Evolutionary conservation across 352 stramenopile species (phyloP).

Genomic region (Phytopythium kandeliae): DNA sequence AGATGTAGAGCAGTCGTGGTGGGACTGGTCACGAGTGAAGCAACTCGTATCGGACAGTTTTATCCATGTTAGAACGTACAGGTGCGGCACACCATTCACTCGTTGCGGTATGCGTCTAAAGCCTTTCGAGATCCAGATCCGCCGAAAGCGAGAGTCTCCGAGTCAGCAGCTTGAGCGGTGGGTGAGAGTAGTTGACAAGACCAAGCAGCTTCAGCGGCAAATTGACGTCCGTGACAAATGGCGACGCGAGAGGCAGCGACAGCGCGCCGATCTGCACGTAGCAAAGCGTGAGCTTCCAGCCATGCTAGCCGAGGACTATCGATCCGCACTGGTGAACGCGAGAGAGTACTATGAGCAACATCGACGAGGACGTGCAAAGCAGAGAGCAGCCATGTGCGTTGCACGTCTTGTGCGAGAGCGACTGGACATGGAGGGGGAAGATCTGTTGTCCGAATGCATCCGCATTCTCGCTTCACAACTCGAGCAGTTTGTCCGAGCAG

Average conservation of each 20-base stretch:
- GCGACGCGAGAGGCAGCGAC: background rate
- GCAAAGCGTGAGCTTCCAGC: background rate
- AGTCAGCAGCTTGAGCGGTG: background rate
- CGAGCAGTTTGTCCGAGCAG: background rate
- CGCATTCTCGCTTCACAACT: background rate
- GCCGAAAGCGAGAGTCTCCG: background rate
- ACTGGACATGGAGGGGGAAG: background rate
- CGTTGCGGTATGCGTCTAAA: background rate
- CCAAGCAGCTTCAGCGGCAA: slow-evolving; percentile 1
- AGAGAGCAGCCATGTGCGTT: background rate
- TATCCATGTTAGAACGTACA: background rate
- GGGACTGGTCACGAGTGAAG: background rate
- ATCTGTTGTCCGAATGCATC: background rate
- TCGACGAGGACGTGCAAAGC: background rate
- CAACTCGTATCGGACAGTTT: background rate
- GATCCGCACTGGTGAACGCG: background rate
- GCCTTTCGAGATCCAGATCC: background rate
- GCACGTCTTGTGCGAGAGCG: background rate
- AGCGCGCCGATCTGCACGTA: background rate
- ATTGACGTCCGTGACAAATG: slow-evolving; percentile 1
- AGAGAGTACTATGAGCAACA: background rate
- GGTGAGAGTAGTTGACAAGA: background rate
- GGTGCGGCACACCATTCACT: background rate
- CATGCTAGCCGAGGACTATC: background rate
- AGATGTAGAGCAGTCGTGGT: background rate